Evolutionary conservation across 2,329 filamentous ascomycete species (phyloP).

Genomic region (Aspergillus flavus): DNA sequence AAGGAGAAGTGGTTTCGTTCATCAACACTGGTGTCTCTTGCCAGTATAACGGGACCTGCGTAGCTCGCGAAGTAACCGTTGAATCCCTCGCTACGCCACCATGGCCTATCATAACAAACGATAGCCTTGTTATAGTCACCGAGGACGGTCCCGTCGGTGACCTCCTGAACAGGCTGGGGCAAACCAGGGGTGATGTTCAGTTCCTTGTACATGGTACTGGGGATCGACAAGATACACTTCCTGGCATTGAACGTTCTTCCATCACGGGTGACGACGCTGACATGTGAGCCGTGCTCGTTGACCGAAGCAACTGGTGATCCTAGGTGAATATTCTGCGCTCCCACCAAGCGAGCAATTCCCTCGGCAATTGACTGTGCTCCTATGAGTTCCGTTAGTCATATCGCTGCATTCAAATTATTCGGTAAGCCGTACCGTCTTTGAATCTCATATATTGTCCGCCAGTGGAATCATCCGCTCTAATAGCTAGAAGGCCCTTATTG

Average conservation of each 20-base stretch:
- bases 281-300: not conserved
- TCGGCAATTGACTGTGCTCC: not conserved
- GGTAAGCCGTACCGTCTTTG: conserved; percentile 15
- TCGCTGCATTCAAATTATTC: not conserved
- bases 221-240: not conserved
- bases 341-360: not conserved
- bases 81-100: not conserved
- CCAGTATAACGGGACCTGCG: not conserved
- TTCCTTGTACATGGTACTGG: not conserved
- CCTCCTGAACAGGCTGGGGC: not conserved
- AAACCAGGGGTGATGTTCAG: not conserved
- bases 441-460: conserved; percentile 42
- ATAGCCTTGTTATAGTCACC: not conserved
- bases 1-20: not conserved
- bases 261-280: not conserved
- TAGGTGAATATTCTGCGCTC: not conserved
- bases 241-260: not conserved
- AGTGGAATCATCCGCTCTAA: conserved; percentile 39
- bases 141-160: not conserved
- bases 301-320: not conserved
- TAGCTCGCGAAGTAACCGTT: not conserved
- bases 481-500: conserved; percentile 37
- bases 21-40: not conserved
- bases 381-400: not conserved
- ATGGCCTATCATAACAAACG: not conserved